A percentile compares a stretch with the other conserved stretches of the same genome.
These are phyloP conservation scores for Xylariaceae sp. DNA, from an alignment of 2,329 filamentous ascomycete species.

Conservation along the genomic window DNA sequence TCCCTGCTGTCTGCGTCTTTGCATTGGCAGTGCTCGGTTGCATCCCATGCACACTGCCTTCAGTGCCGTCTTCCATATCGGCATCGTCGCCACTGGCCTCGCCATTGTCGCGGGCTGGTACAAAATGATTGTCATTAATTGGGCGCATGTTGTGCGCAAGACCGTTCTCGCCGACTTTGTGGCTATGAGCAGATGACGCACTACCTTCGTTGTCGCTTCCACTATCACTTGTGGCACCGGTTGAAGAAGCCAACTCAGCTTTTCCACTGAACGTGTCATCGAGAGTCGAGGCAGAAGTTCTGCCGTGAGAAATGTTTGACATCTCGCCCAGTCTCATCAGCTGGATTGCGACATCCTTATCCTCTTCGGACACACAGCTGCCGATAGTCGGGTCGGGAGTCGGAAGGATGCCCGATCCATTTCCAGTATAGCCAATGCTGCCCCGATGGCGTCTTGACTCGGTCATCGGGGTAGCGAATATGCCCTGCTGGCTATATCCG, in stretches of 20 bases:
- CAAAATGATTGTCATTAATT: constrained; percentile 50
- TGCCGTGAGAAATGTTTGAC: constrained; percentile 86
- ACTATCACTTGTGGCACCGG: constrained; percentile 74
- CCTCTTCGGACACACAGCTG: constrained; percentile 94
- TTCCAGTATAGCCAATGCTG: constrained; percentile 50
- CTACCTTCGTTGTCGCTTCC: constrained; percentile 65
- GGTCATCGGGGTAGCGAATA: constrained; percentile 58
- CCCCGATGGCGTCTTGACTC: constrained; percentile 63
- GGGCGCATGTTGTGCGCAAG: constrained; percentile 44
- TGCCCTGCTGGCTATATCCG: constrained; percentile 48
- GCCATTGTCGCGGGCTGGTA: constrained; percentile 36
- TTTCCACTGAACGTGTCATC: constrained; percentile 91
- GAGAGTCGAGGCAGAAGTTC: constrained; percentile 86
- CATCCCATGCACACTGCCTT: constrained; percentile 36
- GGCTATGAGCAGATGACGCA: constrained; percentile 52
- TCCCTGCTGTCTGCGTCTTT: constrained; percentile 38
- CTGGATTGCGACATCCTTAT: constrained; percentile 89
- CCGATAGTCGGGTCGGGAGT: constrained; percentile 96
- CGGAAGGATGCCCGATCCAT: constrained; percentile 62
- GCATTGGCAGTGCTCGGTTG: constrained; percentile 40
- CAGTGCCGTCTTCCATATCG: constrained; percentile 44
- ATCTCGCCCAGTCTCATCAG: constrained; percentile 93
- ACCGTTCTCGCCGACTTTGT: constrained; percentile 47
- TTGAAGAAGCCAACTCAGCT: constrained; percentile 79
- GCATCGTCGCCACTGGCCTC: constrained; percentile 56